Base-by-base conservation (phyloP, 1,284 basidiomycete genomes). In the Coniferiporia weirii region DNA sequence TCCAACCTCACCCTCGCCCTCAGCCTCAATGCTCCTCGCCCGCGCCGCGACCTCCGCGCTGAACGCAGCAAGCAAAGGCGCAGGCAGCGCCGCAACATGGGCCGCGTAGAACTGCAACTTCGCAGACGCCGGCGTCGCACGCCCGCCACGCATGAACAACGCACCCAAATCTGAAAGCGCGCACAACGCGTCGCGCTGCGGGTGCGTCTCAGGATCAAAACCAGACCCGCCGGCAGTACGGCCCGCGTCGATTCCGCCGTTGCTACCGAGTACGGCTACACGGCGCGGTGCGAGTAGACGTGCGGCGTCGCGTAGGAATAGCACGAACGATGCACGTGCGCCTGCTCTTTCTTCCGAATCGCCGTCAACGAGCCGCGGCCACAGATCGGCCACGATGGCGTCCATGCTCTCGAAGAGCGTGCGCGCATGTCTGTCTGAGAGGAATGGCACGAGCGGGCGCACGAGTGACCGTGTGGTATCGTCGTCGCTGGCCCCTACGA, bases 71-170 rank as follows among this genome's bases (percentile, higher is more conserved):
- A 61, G 54, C 10, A 61, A 20, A 1, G 59, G 57, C 13, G 73
- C 66, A 1, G 82, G 78, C 15, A 73, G 76, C 1, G 75, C 73
- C 15, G 78, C 52, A 12, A 80, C 67, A 55, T 83, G 77, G 1
- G 78, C 81, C 4, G 78, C 79, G 65, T 87, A 87, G 67, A 83
- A 87, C 46, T 75, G 69, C 54, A 82, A 68, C 73, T 83, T 87
- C 63, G 76, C 80, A 47, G 50, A 47, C 54, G 63, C 49, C 54
- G 34, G 52, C 52, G 47, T 61, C 52, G 52, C 45, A 48, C 51
- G 9, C 17, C 44, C 49, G 65, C 34, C 35, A 62, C 64, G 38
- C 48, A 59, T 60, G 69, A 76, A 81, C 50, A 82, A 66, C 35
- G 64, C 66, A 49, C 68, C 71, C 53, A 79, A 65, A 73, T 82